These are phyloP conservation scores for Gloeophyllum trabeum DNA, from an alignment of 768 basidiomycete species.

Conservation along the genomic window DNA sequence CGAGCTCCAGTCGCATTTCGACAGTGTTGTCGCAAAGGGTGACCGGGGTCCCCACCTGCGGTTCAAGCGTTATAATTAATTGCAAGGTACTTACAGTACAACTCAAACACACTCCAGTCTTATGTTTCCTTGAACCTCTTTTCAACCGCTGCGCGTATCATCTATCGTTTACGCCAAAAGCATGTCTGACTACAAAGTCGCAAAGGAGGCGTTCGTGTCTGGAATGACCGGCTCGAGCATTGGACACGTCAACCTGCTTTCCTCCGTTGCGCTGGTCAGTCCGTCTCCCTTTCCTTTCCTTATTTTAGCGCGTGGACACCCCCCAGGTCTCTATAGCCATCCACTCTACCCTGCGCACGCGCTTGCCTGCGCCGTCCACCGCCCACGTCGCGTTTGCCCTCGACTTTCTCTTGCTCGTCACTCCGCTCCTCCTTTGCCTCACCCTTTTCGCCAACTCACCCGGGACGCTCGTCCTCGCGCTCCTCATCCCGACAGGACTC, in stretches of 20 bases:
- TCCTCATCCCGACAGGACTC: constrained; percentile 34
- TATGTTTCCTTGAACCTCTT: too few relatives aligned
- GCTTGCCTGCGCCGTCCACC: constrained; percentile 25
- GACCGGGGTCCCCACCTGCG: too few relatives aligned
- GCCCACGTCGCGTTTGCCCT: constrained; percentile 25
- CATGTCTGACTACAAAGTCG: constrained; percentile 78
- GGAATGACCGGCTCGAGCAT: constrained; percentile 63
- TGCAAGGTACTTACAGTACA: too few relatives aligned
- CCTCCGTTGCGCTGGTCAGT: constrained; percentile 53
- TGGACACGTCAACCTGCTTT: constrained; percentile 55
- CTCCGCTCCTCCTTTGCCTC: constrained; percentile 76
- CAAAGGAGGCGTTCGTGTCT: constrained; percentile 78
- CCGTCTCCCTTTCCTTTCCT: not conserved
- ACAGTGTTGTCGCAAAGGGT: too few relatives aligned
- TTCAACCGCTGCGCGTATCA: too few relatives aligned
- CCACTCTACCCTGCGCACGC: constrained; percentile 47
- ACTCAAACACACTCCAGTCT: too few relatives aligned
- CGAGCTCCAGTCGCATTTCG: too few relatives aligned
- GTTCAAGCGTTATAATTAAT: too few relatives aligned
- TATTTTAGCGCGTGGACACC: not conserved
- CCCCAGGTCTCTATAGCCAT: constrained; percentile 60
- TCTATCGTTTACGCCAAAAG: too few relatives aligned
- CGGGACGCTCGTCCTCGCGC: constrained; percentile 31
- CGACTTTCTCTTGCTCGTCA: constrained; percentile 55
- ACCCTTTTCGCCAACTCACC: constrained; percentile 63